These are phyloP conservation scores for Vinca major DNA, from an alignment of 305 asterid species.

Conservation along the genomic window DNA sequence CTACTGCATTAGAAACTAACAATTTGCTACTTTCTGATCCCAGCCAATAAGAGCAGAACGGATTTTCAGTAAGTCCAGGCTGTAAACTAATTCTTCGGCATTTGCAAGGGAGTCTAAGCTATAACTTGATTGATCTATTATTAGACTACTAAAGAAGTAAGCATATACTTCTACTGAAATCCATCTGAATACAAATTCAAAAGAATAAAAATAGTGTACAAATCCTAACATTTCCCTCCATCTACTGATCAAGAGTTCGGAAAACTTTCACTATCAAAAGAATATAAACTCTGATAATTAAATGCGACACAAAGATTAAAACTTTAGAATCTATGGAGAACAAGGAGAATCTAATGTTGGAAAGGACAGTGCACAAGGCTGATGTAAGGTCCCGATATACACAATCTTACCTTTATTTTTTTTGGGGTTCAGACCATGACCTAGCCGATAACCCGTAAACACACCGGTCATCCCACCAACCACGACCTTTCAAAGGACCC, in stretches of 20 bases:
- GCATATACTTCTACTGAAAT: neutral
- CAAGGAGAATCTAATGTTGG: neutral
- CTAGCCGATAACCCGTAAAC: too few relatives aligned
- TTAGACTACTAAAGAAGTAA: neutral
- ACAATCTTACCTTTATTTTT: too few relatives aligned
- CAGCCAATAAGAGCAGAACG: neutral
- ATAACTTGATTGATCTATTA: neutral
- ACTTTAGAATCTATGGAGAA: constrained; percentile 3
- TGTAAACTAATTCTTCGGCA: neutral
- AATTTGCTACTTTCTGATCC: neutral
- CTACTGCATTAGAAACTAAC: neutral
- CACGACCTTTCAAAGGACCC: neutral
- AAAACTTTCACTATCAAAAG: neutral
- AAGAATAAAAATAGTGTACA: neutral
- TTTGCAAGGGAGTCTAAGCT: neutral
- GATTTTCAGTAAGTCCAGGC: neutral
- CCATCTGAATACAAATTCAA: neutral
- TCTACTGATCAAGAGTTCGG: neutral
- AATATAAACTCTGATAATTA: neutral
- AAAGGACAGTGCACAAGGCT: too few relatives aligned
- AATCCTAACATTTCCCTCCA: neutral
- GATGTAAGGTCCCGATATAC: too few relatives aligned
- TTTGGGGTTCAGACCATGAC: too few relatives aligned
- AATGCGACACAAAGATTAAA: constrained; percentile 7
- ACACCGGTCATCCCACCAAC: too few relatives aligned